Percentiles rank a stretch among this genome's conserved stretches.
phyloP scores from a whole-genome alignment of 495 filamentous ascomycete genomes.

The Hypoxylon crocopeplum region DNA sequence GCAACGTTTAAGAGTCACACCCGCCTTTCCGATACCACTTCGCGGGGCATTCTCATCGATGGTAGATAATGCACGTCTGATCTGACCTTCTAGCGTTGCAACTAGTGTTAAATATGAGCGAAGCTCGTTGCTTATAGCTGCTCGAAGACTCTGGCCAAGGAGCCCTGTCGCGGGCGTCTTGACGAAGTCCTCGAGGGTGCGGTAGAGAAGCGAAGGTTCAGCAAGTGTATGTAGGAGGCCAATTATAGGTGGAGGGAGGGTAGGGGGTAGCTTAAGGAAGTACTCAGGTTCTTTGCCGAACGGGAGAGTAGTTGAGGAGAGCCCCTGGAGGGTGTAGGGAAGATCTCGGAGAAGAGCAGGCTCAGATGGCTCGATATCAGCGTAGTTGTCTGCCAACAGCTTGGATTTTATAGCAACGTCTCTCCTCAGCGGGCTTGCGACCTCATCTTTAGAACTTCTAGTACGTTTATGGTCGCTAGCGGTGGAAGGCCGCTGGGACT shows the following conservation, averaged over 20 bases:
- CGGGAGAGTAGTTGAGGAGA: conserved; percentile 83
- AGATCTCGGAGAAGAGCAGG: conserved; percentile 83
- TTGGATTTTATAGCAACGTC: conserved; percentile 60
- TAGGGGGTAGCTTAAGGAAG: conserved; percentile 74
- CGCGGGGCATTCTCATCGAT: conserved; percentile 69
- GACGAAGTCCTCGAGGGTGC: conserved; percentile 78
- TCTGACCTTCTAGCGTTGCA: conserved; percentile 92
- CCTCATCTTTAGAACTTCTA: conserved; percentile 29
- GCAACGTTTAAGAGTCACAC: conserved; percentile 95
- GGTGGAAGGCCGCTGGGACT: conserved; percentile 30
- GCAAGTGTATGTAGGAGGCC: conserved; percentile 88
- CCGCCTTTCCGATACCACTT: conserved; percentile 77
- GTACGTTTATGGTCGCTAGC: conserved; percentile 33
- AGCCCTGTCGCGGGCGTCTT: conserved; percentile 70
- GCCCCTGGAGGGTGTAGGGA: conserved; percentile 92
- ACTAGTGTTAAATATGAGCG: conserved; percentile 92
- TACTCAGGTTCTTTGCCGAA: conserved; percentile 72
- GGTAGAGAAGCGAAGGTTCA: conserved; percentile 91
- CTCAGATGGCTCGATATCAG: conserved; percentile 65
- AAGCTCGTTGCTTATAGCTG: conserved; percentile 83
- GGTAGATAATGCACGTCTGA: conserved; percentile 76
- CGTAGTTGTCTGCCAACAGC: conserved; percentile 58
- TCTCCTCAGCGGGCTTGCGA: conserved; percentile 31
- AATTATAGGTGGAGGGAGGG: conserved; percentile 82
- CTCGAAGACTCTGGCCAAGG: conserved; percentile 91